Base-by-base conservation (phyloP, 129 eudicot genomes). In the Oenanthe sinensis region DNA sequence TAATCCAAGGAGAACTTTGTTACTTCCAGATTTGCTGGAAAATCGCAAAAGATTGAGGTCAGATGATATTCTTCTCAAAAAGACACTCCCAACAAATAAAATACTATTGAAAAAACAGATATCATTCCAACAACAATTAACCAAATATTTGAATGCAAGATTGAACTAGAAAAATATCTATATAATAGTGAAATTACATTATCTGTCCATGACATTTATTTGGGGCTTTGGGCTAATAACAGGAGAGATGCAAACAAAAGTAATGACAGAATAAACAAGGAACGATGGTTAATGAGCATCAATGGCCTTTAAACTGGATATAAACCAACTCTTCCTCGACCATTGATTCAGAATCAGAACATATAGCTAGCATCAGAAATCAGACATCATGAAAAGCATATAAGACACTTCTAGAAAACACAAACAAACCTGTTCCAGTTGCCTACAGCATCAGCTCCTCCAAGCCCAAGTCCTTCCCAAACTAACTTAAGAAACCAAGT, bases 381-480 rank as follows among this genome's bases (percentile, higher is more conserved):
- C 37, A 67, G 72, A 67, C 8, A 67, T 30, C 42, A 30, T 4
- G 19, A 67, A 67, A 67, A 67, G 43, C 72, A 67, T 12, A 14
- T 0, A 33, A 30, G 72, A 39, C 47, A 17, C 1, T 30, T 13
- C 8, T 4, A 12, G 24, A 19, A 17, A 70, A 17, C 39, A 39
- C 5, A 19, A 72, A 40, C 45, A 48, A 86, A 93, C 98, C 96
- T 91, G 89, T 80, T 86, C 98, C 98, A 93, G 78, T 81, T 82
- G 80, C 98, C 98, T 72, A 93, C 85, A 33, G 91, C 77, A 74
- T 83, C 84, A 74, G 90, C 89, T 81, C 88, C 93, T 79, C 93
- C 98, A 12, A 91, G 89, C 79, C 97, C 98, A 71, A 93, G 93
- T 76, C 98, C 98, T 85, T 91, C 90, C 98, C 98, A 93, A 79